Evolutionary conservation across 1,139 yeast genomes (phyloP), one percentile per base, ranked within the genome.

Genomic region (Waltiozyma solani): DNA sequence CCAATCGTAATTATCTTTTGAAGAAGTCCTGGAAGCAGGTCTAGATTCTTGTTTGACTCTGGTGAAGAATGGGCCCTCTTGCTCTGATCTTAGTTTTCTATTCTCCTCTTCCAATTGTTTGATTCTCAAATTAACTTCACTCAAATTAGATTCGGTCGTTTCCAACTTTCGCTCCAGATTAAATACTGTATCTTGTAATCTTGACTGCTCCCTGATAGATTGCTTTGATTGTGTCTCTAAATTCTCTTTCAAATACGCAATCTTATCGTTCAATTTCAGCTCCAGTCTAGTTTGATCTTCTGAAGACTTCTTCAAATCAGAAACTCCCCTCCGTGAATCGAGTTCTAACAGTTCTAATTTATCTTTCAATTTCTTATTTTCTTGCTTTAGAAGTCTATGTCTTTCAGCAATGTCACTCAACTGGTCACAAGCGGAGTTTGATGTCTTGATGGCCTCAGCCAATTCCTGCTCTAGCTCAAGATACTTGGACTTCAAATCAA

Each of bases 381-480:
- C 45, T n/a, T 45, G 41, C 18, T 39, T 43, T 24, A 50, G 31
- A 9, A 25, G 13, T 21, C 37, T 58, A 48, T 71, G 71, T 47
- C 67, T 69, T 35, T 60, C 50, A 25, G 66, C 63, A 24, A 72
- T 57, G 39, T 59, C 56, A 44, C 66, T 62, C 47, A 68, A 72
- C 14, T 60, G 56, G 37, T 62, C 64, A 40, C 56, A 60, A 5
- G 59, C 40, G 36, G 48, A 48, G 37, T 60, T 57, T 6, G 59
- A 51, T 34, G 57, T 58, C 39, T 51, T 52, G 40, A 60, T 45
- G 38, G 60, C 64, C 10, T 45, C 41, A 5, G 56, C 51, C 27
- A 60, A 48, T 37, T 61, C 64, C 21, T 47, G 44, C 40, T 64
- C 58, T 31, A n/a, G n/a, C n/a, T n/a, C n/a, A n/a, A n/a, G n/a